Evolutionary conservation across 306 rosid species (phyloP), one percentile per base, ranked within the genome.

Genomic region (Sechiopsis laciniata): DNA sequence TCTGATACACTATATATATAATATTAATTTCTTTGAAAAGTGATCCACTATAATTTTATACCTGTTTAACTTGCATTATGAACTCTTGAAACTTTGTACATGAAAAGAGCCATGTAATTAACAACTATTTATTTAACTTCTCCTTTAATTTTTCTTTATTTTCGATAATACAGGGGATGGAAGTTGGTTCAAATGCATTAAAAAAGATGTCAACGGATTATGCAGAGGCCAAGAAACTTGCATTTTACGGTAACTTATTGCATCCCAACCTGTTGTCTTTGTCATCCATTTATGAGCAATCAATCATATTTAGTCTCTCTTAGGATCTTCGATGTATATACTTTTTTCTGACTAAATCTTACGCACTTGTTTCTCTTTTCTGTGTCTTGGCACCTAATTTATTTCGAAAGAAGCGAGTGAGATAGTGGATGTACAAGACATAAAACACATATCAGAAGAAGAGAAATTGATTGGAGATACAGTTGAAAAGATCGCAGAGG

Each of bases 161-260:
- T 17, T 48, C 9, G 10, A 46, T 17, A 16, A 54, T 48, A 26
- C 79, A 89, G 97, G 96, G 90, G 29, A 45, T 46, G 83, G 96
- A 88, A 84, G 73, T 80, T 71, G 90, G 83, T 42, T 75, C 87
- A 62, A 32, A 79, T 62, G 54, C 14, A 69, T 73, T 92, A 72
- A 87, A 87, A 90, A 71, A 84, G 77, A 83, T 79, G 83, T 88
- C 90, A 63, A 75, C 82, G n/a, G 93, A 88, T 65, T 92, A 90
- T 81, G 86, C 83, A 52, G 83, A 80, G 74, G 85, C 96, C 26
- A 90, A 88, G 87, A 82, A 82, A 58, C 46, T 81, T 50, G 98
- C 96, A 48, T 76, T 89, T 48, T 22, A 53, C 71, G 97, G 94
- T 89, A 81, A 37, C n/a, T 67, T 26, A 65, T 55, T 45, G 42